Evolutionary conservation across 169 alveolate genomes (phyloP).

Genomic region (Pseudocohnilembus persalinus): DNA sequence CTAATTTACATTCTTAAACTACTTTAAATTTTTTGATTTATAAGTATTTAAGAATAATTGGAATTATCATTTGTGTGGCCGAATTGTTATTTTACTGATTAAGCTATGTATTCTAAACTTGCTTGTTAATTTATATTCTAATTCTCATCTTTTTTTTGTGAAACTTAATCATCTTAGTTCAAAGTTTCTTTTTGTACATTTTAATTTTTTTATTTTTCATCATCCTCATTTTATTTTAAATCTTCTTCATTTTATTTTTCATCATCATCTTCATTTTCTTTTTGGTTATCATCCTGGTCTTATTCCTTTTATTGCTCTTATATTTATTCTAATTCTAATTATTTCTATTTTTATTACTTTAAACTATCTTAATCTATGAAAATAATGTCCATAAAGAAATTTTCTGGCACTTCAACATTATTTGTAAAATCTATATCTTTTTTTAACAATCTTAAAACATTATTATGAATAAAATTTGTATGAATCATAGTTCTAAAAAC

Average conservation of each 20-base stretch:
- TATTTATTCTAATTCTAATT: constrained; percentile 3
- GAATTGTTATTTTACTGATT: not conserved
- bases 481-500: constrained; percentile 13
- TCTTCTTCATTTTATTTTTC: constrained; percentile 9
- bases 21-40: too few relatives aligned
- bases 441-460: constrained; percentile 17
- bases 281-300: not conserved
- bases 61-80: not conserved
- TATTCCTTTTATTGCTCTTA: not conserved
- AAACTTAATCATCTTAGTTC: not conserved
- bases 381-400: constrained; percentile 14
- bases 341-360: not conserved
- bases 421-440: constrained; percentile 25
- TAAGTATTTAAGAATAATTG: not conserved
- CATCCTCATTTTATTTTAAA: not conserved
- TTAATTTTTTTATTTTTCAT: too few relatives aligned
- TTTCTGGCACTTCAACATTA: constrained; percentile 18
- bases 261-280: constrained; percentile 2
- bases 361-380: not conserved
- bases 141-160: not conserved
- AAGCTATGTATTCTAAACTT: not conserved
- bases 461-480: constrained; percentile 15
- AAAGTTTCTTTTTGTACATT: not conserved
- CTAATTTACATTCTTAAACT: not conserved
- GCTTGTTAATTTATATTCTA: too few relatives aligned